Evolutionary conservation across 2,329 filamentous ascomycete species (phyloP), one percentile per base, ranked within the genome.

Genomic region (Aureobasidium sp.): DNA sequence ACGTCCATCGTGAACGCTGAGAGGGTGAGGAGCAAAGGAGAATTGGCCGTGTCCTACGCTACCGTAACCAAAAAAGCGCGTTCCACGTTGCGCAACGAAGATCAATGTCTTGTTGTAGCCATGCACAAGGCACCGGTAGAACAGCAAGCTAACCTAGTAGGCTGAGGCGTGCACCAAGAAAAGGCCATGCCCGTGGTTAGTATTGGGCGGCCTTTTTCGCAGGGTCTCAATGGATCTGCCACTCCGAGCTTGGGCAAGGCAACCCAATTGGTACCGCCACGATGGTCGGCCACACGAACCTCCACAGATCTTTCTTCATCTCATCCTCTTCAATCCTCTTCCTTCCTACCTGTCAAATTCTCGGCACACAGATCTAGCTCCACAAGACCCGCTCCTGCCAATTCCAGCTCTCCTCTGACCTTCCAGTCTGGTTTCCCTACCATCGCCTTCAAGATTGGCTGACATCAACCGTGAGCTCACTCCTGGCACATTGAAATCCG

Each of bases 1-100:
- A 50, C 57, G 45, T 59, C 37, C 25, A 59, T 59, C 57, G 10
- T 42, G 57, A 59, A 49, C 45, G 36, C 16, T 59, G 57, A 59
- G 30, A 58, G 54, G 41, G 42, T 30, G 53, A 57, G 25, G 16
- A 11, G 37, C 21, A 21, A 21, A 16, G 30, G 30, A 34, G 49
- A 32, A 54, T 44, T 42, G 52, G 11, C 52, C 52, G 21, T 53
- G 34, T 32, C 9, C 27, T 54, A 21, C 52, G 27, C n/a, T 16
- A 7, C 16, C 15, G 15, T 27, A 21, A 30, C 16, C 52, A 25
- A 25, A 32, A 42, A 21, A 21, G 21, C 21, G 21, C 21, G 15
- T 7, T 13, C 21, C 25, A 4, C 10, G 53, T 57, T 41, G 54
- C 54, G 54, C 54, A 47, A 58, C 30, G 54, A 47, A 48, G 39